Base-by-base conservation (phyloP, 495 filamentous ascomycete species). In the Terfezia boudieri region DNA sequence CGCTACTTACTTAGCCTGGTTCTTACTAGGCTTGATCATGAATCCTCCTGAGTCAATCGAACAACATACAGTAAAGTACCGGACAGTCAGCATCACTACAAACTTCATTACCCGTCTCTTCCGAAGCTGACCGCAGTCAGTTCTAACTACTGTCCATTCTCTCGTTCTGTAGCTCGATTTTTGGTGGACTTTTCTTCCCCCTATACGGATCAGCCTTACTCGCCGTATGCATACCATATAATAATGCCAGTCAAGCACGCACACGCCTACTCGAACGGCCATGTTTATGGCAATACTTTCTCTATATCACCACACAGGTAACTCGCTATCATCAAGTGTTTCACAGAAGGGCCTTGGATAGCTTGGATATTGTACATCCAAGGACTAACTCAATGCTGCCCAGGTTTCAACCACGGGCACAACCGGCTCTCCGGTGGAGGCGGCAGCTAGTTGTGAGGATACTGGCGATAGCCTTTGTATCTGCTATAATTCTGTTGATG, bases 281-380 rank as follows among this genome's bases (percentile, higher is more conserved):
- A 85, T 58, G 77, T 81, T 64, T 82, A 82, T 67, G 72, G 76
- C 56, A 75, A 69, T 56, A 82, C 80, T 49, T 90, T 93, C 65
- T 84, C 84, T 56, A 86, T 94, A 63, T 85, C 86, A 58, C 84
- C 87, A 59, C 85, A 94, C 65, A 81, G 83, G 86, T 94, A 76
- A 51, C 16, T 26, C 17, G 41, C 12, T 20, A 46, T 14, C 20
- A 11, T 54, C 9, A 16, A 55, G 10, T 57, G 16, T 49, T 41
- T 8, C 23, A 32, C 46, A 6, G 37, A 51, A 35, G 23, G 6
- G 12, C 2, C 23, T 37, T 55, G 52, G 23, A 37, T 36, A 51
- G 14, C 23, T 37, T 55, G 52, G 23, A 37, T 36, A 51, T 56
- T 60, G 53, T 17, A 35, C 23, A 50, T 16, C 10, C 37, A 20